Percentiles rank a stretch among this genome's conserved stretches.
Conservation (phyloP, 2,329 filamentous ascomycete genomes). For the Ramularia endophylla region DNA sequence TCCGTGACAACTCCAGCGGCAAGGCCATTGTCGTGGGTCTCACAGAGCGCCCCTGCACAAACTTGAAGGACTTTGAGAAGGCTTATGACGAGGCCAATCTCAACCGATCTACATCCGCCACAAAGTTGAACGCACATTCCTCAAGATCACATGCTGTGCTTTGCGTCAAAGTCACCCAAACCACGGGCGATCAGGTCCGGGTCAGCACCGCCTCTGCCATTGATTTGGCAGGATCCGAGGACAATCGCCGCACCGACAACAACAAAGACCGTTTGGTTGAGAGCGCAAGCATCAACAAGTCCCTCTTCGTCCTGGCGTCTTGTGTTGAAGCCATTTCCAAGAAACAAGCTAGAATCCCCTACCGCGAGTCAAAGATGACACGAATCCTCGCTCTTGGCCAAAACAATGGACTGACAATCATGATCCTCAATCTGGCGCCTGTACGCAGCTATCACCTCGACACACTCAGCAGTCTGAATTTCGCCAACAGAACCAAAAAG, state of each 20-base stretch:
- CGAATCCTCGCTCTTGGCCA: slow-evolving; percentile 86
- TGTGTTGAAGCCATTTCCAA: slow-evolving; percentile 91
- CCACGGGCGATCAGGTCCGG: slow-evolving; percentile 58
- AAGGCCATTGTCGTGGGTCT: slow-evolving; percentile 91
- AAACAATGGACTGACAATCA: slow-evolving; percentile 91
- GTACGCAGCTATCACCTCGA: slow-evolving; percentile 90
- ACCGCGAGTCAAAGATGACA: slow-evolving; percentile 96
- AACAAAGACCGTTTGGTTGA: slow-evolving; percentile 89
- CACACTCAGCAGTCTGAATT: slow-evolving; percentile 87
- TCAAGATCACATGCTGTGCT: slow-evolving; percentile 95
- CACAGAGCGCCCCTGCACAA: slow-evolving; percentile 73
- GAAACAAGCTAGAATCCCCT: slow-evolving; percentile 72
- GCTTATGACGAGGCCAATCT: slow-evolving; percentile 83
- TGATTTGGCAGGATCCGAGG: slow-evolving; percentile 90
- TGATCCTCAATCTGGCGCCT: slow-evolving; percentile 92
- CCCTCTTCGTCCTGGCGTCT: slow-evolving; percentile 86
- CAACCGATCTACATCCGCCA: slow-evolving; percentile 84
- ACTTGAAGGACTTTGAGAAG: slow-evolving; percentile 80
- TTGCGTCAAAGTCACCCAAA: slow-evolving; percentile 80
- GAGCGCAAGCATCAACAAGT: slow-evolving; percentile 96
- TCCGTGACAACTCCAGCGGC: slow-evolving; percentile 89
- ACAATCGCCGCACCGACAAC: slow-evolving; percentile 91
- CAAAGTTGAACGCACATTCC: slow-evolving; percentile 94
- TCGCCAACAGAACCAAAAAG: slow-evolving; percentile 91
- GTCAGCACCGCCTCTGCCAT: slow-evolving; percentile 89